Base-by-base conservation (phyloP, 495 filamentous ascomycete genomes). In the Cetradonia linearis region DNA sequence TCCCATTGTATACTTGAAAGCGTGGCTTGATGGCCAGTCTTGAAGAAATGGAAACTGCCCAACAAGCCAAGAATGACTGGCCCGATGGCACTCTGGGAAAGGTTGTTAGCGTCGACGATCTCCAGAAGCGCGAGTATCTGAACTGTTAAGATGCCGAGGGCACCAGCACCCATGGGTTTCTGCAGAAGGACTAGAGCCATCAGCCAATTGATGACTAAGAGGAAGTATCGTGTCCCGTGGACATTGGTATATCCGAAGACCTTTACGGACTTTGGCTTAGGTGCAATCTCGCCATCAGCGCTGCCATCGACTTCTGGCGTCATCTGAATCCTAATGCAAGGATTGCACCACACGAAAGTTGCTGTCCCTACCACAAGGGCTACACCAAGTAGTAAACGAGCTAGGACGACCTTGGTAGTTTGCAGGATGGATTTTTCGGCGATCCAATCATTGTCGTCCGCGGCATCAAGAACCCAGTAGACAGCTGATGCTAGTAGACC, bases 1-100 rank as follows among this genome's bases (percentile, higher is more conserved):
- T 97, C 91, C 93, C 93, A 99, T 67, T 99, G 94, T 70, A 99
- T 94, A 61, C 81, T 85, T 65, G 82, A 79, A 27, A 96, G 80
- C 0, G 84, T 86, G 18, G 92, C 92, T 72, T 97, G 94, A 72
- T 99, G 93, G 64, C 93, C 93, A 1, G 93, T 99, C 66, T 92
- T 95, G 83, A 99, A 99, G 77, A 85, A 99, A 75, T 95, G 83
- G 70, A 90, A 95, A 64, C 84, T 86, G 52, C 90, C 94, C 2
- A 99, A 78, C 18, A 96, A 71, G 40, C 83, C 94, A 13, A 99
- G 78, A 42, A 95, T 77, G 27, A 91, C 75, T 27, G 94, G 92
- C 0, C 91, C 93, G 67, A 97, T 84, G 36, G 87, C 71, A 3
- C 87, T 85, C 65, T 81, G 79, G 2, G 80, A 74, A 2, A 95